Evolutionary conservation across 2,329 filamentous ascomycete species (phyloP).

Genomic region (Epichloe bromicola): DNA sequence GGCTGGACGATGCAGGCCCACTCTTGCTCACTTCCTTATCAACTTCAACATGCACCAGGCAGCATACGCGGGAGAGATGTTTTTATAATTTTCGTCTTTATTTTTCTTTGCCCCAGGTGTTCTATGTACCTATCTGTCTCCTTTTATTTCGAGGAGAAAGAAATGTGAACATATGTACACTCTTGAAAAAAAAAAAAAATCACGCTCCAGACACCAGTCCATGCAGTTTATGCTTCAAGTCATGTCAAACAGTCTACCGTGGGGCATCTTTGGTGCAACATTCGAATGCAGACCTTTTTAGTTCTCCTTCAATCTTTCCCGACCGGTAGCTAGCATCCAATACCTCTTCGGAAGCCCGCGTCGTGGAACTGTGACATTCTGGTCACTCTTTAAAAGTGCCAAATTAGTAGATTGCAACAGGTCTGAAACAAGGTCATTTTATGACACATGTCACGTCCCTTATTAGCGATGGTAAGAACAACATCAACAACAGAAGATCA

Average conservation of each 20-base stretch:
- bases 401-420: conserved; percentile 5
- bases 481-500: neutral
- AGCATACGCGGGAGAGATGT: neutral
- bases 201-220: conserved; percentile 1
- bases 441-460: neutral
- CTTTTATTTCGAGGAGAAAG: conserved; percentile 9
- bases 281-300: neutral
- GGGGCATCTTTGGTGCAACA: neutral
- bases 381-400: conserved; percentile 7
- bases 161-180: conserved; percentile 8
- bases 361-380: conserved; percentile 10
- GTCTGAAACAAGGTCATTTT: neutral
- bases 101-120: neutral
- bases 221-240: conserved; percentile 1
- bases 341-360: conserved; percentile 1
- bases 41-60: neutral
- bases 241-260: neutral
- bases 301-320: neutral
- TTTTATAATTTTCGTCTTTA: neutral
- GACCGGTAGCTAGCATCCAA: conserved; percentile 1
- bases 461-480: neutral
- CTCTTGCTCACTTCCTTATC: neutral
- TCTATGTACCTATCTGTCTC: conserved; percentile 10
- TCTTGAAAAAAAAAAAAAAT: conserved; percentile 8
- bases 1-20: neutral